phyloP scores from a whole-genome alignment of 768 basidiomycete species.

The Chlorophyllum brunneum region DNA sequence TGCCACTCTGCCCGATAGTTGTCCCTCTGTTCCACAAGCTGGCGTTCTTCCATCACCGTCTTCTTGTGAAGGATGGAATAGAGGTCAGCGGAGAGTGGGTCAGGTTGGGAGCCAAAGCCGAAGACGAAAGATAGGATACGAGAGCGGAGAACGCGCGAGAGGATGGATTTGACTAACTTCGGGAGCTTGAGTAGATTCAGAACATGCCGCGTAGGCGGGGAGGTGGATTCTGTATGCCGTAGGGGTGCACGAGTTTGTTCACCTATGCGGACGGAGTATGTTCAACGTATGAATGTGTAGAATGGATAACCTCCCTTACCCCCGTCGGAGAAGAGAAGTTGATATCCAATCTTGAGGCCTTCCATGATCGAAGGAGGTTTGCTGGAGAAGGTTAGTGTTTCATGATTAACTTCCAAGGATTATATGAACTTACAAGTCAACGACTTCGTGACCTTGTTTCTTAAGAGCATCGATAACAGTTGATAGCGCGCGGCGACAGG shows the following conservation, averaged over 20 bases:
- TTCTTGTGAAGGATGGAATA: conserved; percentile 41
- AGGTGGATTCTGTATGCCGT: conserved; percentile 30
- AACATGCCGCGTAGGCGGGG: conserved; percentile 25
- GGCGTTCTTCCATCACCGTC: conserved; percentile 46
- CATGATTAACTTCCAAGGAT: background rate
- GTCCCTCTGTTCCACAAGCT: conserved; percentile 43
- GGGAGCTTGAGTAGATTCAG: conserved; percentile 34
- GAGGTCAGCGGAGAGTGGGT: conserved; percentile 33
- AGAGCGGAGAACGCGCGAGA: conserved; percentile 36
- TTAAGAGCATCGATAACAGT: conserved; percentile 49
- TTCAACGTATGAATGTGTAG: conserved; percentile 4
- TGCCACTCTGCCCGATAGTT: conserved; percentile 42
- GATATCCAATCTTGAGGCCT: conserved; percentile 49
- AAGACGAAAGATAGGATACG: conserved; percentile 39
- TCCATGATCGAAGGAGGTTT: conserved; percentile 46
- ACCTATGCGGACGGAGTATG: conserved; percentile 27
- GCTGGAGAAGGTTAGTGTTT: conserved; percentile 15
- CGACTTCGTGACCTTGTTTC: conserved; percentile 60
- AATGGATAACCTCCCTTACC: conserved; percentile 29
- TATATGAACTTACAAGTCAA: conserved; percentile 46
- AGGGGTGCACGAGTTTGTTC: conserved; percentile 34
- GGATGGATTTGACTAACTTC: conserved; percentile 36
- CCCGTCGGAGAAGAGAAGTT: conserved; percentile 54
- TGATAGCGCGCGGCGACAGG: conserved; percentile 54
- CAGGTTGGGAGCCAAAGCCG: conserved; percentile 31